Evolutionary conservation across 805 yeast species (phyloP).

Genomic region (Yarrowia sp.): DNA sequence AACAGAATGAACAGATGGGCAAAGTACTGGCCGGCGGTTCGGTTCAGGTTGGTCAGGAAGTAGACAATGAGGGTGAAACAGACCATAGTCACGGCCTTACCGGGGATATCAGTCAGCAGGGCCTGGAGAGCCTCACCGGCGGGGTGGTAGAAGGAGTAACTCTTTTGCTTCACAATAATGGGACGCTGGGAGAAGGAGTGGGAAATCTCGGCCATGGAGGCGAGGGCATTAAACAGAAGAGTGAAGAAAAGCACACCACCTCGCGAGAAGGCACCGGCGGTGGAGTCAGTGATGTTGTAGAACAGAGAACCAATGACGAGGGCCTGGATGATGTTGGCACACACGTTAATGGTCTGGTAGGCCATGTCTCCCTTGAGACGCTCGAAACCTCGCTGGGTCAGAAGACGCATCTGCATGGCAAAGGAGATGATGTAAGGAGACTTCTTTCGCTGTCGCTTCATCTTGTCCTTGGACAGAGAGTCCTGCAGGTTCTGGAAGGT

Average conservation of each 20-base stretch:
- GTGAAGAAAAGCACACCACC: constrained; percentile 64
- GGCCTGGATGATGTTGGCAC: constrained; percentile 55
- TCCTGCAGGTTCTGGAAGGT: constrained; percentile 41
- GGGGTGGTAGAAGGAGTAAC: constrained; percentile 69
- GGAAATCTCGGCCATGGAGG: constrained; percentile 56
- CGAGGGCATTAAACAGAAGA: constrained; percentile 59
- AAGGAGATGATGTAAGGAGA: constrained; percentile 49
- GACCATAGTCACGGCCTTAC: constrained; percentile 49
- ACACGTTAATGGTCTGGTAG: constrained; percentile 46
- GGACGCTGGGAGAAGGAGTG: constrained; percentile 52
- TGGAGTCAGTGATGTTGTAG: constrained; percentile 50
- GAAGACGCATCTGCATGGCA: constrained; percentile 49
- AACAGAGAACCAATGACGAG: constrained; percentile 63
- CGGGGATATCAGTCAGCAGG: constrained; percentile 60
- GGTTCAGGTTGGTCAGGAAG: constrained; percentile 54
- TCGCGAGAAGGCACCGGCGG: constrained; percentile 60
- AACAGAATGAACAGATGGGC: constrained; percentile 48
- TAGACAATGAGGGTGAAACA: constrained; percentile 51
- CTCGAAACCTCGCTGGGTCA: constrained; percentile 54
- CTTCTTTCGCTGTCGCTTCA: constrained; percentile 40
- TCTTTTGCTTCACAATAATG: constrained; percentile 67
- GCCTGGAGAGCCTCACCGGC: constrained; percentile 69
- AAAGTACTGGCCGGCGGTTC: constrained; percentile 56
- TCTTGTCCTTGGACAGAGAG: constrained; percentile 43
- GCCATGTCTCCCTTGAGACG: constrained; percentile 57